Conservation (phyloP, 2,329 filamentous ascomycete species). For the Xylariaceae sp. region DNA sequence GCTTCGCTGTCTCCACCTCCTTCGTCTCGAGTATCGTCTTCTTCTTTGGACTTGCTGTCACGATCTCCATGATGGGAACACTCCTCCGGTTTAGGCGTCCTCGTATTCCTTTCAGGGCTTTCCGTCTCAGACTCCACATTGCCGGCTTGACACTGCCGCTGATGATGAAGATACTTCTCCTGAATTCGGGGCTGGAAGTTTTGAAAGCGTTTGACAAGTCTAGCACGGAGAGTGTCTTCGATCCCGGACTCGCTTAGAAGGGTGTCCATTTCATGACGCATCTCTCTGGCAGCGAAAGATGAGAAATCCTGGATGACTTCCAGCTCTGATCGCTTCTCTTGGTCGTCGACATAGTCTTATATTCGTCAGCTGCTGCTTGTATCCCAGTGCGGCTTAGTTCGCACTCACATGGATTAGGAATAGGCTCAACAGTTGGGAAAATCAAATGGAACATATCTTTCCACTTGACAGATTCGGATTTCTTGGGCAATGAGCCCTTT, state of each 20-base stretch:
- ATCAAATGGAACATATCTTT: conserved; percentile 1
- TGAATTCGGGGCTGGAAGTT: neutral
- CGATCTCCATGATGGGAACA: neutral
- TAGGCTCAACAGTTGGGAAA: neutral
- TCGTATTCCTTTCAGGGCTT: no score
- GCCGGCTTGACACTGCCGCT: neutral
- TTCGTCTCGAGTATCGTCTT: neutral
- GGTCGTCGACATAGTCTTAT: neutral
- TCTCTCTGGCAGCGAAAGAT: neutral
- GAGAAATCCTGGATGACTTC: conserved; percentile 4
- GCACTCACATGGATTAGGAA: neutral
- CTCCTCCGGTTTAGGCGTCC: neutral
- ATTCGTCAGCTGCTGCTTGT: neutral
- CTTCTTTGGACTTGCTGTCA: neutral
- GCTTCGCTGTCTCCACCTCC: neutral
- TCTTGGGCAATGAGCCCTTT: neutral
- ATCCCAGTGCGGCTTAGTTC: neutral
- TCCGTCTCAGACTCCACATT: neutral
- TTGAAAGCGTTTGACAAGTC: neutral
- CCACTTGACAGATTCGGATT: neutral
- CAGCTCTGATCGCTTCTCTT: neutral
- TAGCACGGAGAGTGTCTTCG: neutral
- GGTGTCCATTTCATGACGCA: neutral
- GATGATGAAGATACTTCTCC: neutral
- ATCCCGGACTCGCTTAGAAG: neutral